phyloP scores from a whole-genome alignment of 2,329 filamentous ascomycete species.

The Dactylellina sp. region DNA sequence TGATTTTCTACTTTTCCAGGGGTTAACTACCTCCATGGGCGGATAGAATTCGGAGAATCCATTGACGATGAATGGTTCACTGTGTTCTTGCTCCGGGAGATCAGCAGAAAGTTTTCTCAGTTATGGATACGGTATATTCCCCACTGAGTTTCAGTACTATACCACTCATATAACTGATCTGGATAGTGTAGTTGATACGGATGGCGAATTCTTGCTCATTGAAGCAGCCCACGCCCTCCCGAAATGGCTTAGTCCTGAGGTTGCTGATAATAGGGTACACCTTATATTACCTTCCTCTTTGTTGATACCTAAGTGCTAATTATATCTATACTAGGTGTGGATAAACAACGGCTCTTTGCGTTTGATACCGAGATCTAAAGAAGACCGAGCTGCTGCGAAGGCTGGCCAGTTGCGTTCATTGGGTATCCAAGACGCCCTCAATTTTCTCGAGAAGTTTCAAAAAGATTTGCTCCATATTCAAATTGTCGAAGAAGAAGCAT shows the following conservation, averaged over 20 bases:
- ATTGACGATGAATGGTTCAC: conserved; percentile 98
- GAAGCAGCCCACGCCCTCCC: conserved; percentile 91
- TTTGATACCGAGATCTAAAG: conserved; percentile 73
- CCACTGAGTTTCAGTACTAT: not conserved
- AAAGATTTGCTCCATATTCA: conserved; percentile 76
- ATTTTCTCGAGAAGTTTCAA: conserved; percentile 68
- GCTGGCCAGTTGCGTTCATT: conserved; percentile 66
- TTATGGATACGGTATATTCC: conserved; percentile 73
- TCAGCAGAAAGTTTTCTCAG: conserved; percentile 77
- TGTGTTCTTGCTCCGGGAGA: conserved; percentile 85
- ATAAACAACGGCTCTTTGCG: conserved; percentile 80
- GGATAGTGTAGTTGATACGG: conserved; percentile 79
- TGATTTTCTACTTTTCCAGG: conserved; percentile 66
- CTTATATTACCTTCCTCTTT: not conserved
- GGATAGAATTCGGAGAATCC: conserved; percentile 90
- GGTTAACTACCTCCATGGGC: conserved; percentile 75
- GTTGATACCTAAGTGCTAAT: conserved; percentile 7
- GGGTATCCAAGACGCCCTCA: conserved; percentile 73
- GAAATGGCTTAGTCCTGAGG: conserved; percentile 89
- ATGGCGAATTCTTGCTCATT: conserved; percentile 94
- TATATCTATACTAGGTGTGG: conserved; percentile 76
- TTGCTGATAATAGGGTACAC: conserved; percentile 79
- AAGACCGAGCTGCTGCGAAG: conserved; percentile 56
- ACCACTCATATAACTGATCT: conserved; percentile 30
- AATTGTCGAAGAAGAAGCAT: conserved; percentile 86